Conservation (phyloP, 2,329 filamentous ascomycete genomes). For the Aspergillus ochraceoroseus region DNA sequence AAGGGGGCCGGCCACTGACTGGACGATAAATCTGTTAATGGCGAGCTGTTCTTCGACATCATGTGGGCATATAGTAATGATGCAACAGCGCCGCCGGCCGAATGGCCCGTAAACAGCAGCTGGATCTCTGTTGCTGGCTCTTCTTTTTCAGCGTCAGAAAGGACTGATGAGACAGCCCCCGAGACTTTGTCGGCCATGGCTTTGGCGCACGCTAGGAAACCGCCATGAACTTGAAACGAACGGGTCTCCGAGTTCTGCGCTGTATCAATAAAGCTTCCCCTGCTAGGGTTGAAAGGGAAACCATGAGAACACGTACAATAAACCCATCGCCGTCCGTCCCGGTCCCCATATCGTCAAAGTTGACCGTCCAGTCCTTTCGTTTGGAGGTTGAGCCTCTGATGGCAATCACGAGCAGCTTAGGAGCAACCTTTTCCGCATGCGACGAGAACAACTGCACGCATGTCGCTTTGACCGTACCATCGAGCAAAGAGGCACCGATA, state of each 20-base stretch:
- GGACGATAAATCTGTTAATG: neutral
- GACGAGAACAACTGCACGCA: conserved; percentile 3
- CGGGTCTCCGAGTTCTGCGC: neutral
- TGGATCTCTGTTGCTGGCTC: neutral
- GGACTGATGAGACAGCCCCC: conserved; percentile 1
- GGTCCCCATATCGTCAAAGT: conserved; percentile 10
- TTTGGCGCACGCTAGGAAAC: conserved; percentile 9
- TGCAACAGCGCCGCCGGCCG: conserved; percentile 78
- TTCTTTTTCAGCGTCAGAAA: neutral
- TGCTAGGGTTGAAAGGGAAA: neutral
- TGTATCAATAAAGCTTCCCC: neutral
- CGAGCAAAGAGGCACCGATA: conserved; percentile 6
- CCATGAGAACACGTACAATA: conserved; percentile 1
- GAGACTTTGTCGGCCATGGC: conserved; percentile 9
- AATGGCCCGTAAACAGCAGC: conserved; percentile 79
- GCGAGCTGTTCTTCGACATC: conserved; percentile 26
- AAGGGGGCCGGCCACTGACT: conserved; percentile 30
- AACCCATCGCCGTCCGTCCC: conserved; percentile 8
- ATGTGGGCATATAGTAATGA: conserved; percentile 77
- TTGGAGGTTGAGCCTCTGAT: conserved; percentile 12
- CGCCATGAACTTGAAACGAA: conserved; percentile 6
- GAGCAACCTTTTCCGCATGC: neutral
- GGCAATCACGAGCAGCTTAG: conserved; percentile 5
- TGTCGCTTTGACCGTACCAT: conserved; percentile 10
- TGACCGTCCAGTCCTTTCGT: conserved; percentile 10